Base-by-base conservation (phyloP, 1,284 basidiomycete species). In the Phaffia rhodozyma region DNA sequence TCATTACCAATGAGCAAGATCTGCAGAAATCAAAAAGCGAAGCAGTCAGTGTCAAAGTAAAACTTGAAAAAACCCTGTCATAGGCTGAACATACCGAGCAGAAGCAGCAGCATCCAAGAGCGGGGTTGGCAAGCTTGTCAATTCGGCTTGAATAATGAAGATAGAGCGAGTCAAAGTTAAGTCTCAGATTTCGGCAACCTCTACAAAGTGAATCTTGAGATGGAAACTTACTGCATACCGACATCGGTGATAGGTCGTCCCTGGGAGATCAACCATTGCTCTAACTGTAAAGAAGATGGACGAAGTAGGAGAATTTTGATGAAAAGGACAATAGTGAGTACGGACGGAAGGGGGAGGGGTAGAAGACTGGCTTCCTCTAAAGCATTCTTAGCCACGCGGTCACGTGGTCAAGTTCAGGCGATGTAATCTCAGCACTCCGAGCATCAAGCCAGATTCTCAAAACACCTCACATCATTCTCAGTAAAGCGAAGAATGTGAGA, bases 41-140 rank as follows among this genome's bases (percentile, higher is more conserved):
- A 53, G 52, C 18, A 53, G 50, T 58, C 62, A 55, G 32, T 48
- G 38, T 47, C 23, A 32, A 52, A 53, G 18, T 32, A 20, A 25
- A 5, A 25, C 11, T 20, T 4, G 21, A 2, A 3, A 16, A 11
- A 7, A 43, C 16, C 16, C 38, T 43, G 47, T 27, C 55, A 68
- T 55, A 69, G 54, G 71, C 69, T 43, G 64, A 61, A 23, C 70
- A 63, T 52, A 72, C 69, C 2, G 71, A 72, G 70, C 74, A 75
- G 70, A 75, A 75, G 68, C 73, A 74, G 67, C 74, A 75, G 70
- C 73, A 74, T 53, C 74, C 73, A 2, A 75, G 68, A 64, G 72
- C 55, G 55, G 30, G 43, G 32, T 32, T 38, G 30, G 30, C 32
- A 57, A 38, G 38, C 13, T 43, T 43, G 13, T 43, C 38, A 11